These are phyloP conservation scores for Erysiphe pulchra DNA, from an alignment of 2,329 filamentous ascomycete genomes.

Conservation along the genomic window DNA sequence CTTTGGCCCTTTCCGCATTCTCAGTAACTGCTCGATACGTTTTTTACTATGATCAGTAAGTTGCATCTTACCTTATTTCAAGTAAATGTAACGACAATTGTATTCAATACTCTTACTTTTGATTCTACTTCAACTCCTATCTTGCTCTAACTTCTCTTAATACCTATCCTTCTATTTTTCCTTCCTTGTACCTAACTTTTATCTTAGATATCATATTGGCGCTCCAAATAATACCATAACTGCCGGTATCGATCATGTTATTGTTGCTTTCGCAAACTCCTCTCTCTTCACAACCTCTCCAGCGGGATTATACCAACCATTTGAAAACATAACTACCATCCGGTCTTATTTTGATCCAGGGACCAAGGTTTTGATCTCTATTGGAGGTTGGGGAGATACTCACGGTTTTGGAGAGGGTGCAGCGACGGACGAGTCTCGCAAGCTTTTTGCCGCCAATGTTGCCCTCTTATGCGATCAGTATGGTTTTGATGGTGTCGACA, in stretches of 20 bases:
- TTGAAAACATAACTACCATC: slow-evolving; percentile 3
- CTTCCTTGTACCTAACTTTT: neutral
- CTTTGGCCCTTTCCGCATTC: neutral
- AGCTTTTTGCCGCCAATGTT: slow-evolving; percentile 36
- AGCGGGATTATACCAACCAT: slow-evolving; percentile 5
- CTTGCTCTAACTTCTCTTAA: too few relatives aligned
- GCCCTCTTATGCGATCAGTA: slow-evolving; percentile 31
- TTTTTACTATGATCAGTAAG: slow-evolving; percentile 1
- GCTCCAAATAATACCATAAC: slow-evolving; percentile 5
- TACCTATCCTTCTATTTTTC: too few relatives aligned
- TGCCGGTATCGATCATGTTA: slow-evolving; percentile 5
- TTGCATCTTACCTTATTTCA: neutral
- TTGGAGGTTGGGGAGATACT: slow-evolving; percentile 52
- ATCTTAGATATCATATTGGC: slow-evolving; percentile 2
- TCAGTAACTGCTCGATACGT: slow-evolving; percentile 1
- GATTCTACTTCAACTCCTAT: too few relatives aligned
- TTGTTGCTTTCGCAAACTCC: slow-evolving; percentile 6
- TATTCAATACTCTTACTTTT: too few relatives aligned
- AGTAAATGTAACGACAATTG: too few relatives aligned
- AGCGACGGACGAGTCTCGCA: slow-evolving; percentile 22
- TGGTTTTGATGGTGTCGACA: slow-evolving; percentile 35
- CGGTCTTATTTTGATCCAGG: slow-evolving; percentile 17
- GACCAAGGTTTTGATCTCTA: slow-evolving; percentile 41
- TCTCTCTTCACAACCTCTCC: slow-evolving; percentile 4
- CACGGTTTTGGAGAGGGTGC: slow-evolving; percentile 33